Base-by-base conservation (phyloP, 2,329 filamentous ascomycete species). In the Colletotrichum lupini region DNA sequence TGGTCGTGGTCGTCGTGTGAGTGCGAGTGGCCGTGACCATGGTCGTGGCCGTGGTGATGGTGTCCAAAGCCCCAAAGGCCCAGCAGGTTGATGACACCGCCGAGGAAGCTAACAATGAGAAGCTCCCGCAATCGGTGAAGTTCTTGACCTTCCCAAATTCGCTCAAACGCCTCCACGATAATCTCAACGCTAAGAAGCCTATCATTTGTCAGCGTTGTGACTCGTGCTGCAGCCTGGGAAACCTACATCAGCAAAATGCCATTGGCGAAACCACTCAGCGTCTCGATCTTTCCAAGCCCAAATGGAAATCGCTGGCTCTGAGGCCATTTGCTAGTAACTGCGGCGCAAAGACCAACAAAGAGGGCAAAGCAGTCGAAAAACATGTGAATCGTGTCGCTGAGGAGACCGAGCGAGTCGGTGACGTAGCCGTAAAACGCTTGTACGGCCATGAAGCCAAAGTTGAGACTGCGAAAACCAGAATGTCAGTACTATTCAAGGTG, bases 321-420 rank as follows among this genome's bases (percentile, higher is more conserved):
- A 1, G 95, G 95, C 95, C 97, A 98, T 83, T 98, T 98, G 83
- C 94, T 97, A 87, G 98, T 94, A 6, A 99, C 95, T 1, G 96
- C 93, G 32, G 97, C 97, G 77, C 96, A 93, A 11, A 99, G 87
- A 12, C 97, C 97, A 46, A 99, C 95, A 1, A 94, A 91, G 32
- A 99, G 88, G 24, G 96, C 97, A 46, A 98, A 92, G 77, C 97
- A 99, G 83, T 99, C 97, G 78, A 99, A 98, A 79, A 99, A 96
- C 97, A 99, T 99, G 84, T 99, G 97, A 75, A 99, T 97, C 79
- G 95, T 98, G 83, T 99, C 97, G 77, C 95, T 98, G 22, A 99
- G 90, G n/a, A 99, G 88, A 3, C 97, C 97, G 5, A 99, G 86
- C 0, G 97, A 99, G 77, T 97, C 95, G 4, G 95, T 98, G 12